A percentile compares a stretch with the other conserved stretches of the same genome.
These are phyloP conservation scores for Actinomortierella ambigua DNA, from an alignment of 371 early-diverging fungal species.

Conservation along the genomic window DNA sequence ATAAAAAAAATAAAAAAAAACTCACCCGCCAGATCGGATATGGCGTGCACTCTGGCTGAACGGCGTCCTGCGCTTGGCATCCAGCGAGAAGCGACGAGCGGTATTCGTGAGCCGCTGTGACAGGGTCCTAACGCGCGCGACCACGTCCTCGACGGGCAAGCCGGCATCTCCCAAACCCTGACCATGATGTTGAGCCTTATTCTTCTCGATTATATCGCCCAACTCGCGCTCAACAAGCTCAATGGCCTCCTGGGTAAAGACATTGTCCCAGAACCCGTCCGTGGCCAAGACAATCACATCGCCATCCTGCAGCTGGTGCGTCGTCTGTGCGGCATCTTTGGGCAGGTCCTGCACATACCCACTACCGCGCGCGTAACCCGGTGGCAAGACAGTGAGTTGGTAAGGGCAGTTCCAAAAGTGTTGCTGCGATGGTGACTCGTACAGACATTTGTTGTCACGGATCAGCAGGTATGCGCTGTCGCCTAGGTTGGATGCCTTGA, in stretches of 20 bases:
- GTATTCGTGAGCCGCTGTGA: constrained; percentile 61
- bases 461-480: constrained; percentile 70
- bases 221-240: constrained; percentile 53
- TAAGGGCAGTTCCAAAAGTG: constrained; percentile 79
- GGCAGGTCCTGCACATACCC: constrained; percentile 65
- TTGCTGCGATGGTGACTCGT: constrained; percentile 70
- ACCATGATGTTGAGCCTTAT: constrained; percentile 13
- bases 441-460: constrained; percentile 61
- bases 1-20: constrained; percentile 1
- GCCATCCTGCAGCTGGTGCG: constrained; percentile 65
- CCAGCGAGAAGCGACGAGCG: constrained; percentile 59
- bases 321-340: constrained; percentile 63
- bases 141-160: constrained; percentile 40
- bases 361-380: constrained; percentile 56
- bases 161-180: constrained; percentile 7
- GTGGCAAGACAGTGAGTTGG: constrained; percentile 69
- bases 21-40: constrained; percentile 43
- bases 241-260: constrained; percentile 66
- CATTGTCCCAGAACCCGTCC: constrained; percentile 76
- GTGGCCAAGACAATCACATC: constrained; percentile 73
- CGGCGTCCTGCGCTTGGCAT: constrained; percentile 54
- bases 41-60: constrained; percentile 38
- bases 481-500: constrained; percentile 67
- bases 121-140: constrained; percentile 55
- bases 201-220: constrained; percentile 43